Evolutionary conservation across 441 rosid species (phyloP).

Genomic region (Euphorbia corollata): DNA sequence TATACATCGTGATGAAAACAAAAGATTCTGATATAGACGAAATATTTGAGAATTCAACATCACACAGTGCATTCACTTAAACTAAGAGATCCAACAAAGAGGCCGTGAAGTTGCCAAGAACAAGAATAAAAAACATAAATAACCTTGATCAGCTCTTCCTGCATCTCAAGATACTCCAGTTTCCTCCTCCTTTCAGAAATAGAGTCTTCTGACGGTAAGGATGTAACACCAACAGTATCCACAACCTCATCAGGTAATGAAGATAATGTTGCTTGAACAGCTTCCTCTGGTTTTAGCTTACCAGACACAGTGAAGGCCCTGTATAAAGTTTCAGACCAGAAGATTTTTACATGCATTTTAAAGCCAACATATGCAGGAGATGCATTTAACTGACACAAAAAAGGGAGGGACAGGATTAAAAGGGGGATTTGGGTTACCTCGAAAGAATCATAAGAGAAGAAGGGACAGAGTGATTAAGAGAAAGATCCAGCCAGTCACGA

Average conservation of each 20-base stretch:
- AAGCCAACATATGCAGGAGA: not conserved
- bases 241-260: conserved; percentile 97
- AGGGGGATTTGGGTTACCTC: conserved; percentile 31
- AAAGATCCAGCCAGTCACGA: conserved; percentile 78
- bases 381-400: not conserved
- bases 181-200: conserved; percentile 86
- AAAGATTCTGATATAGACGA: not conserved
- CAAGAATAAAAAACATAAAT: conserved; percentile 11
- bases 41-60: not conserved
- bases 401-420: conserved; percentile 1
- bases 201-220: conserved; percentile 85
- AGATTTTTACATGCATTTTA: conserved; percentile 1
- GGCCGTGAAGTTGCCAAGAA: not conserved
- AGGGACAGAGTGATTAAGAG: conserved; percentile 76
- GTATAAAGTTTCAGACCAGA: conserved; percentile 18
- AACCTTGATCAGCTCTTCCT: conserved; percentile 92
- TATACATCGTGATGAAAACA: not conserved
- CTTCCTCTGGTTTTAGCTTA: conserved; percentile 81
- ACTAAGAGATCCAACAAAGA: not conserved
- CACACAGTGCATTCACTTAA: not conserved
- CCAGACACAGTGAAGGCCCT: conserved; percentile 87
- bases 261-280: conserved; percentile 83
- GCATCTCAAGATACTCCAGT: conserved; percentile 83
- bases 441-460: conserved; percentile 78
- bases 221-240: conserved; percentile 77